Conservation (phyloP, 352 stramenopile genomes). For the Phytophthora tubulina region DNA sequence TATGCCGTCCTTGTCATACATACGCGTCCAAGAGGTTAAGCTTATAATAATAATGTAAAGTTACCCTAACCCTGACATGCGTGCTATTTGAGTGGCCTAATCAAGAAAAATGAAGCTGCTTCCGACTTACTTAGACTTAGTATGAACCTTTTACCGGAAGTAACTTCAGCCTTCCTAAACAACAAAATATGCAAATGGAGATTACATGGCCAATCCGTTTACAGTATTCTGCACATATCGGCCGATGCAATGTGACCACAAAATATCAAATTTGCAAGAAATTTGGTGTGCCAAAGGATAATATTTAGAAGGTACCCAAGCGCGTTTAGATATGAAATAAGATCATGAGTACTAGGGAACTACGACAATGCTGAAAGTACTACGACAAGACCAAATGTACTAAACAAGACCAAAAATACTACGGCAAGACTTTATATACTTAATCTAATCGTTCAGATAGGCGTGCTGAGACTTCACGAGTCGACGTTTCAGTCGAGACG, state of each 20-base stretch:
- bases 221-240: not conserved
- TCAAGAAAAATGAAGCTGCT: constrained; percentile 4
- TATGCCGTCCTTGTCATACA: too few relatives aligned
- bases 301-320: not conserved
- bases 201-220: constrained; percentile 4
- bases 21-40: too few relatives aligned
- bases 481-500: constrained; percentile 8
- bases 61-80: constrained; percentile 2
- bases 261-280: constrained; percentile 3
- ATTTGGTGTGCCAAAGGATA: not conserved
- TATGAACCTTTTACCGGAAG: not conserved
- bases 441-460: not conserved
- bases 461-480: constrained; percentile 1
- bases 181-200: constrained; percentile 16
- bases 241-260: not conserved
- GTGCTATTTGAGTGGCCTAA: not conserved
- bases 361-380: constrained; percentile 4
- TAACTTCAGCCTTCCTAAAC: not conserved
- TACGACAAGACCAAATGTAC: constrained; percentile 8
- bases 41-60: not conserved
- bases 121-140: not conserved
- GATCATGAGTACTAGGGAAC: not conserved
- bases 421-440: too few relatives aligned
- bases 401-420: not conserved
- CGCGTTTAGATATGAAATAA: constrained; percentile 4